Evolutionary conservation across 1,284 basidiomycete species (phyloP), one percentile per base, ranked within the genome.

Genomic region (Cutaneotrichosporon dermatis): DNA sequence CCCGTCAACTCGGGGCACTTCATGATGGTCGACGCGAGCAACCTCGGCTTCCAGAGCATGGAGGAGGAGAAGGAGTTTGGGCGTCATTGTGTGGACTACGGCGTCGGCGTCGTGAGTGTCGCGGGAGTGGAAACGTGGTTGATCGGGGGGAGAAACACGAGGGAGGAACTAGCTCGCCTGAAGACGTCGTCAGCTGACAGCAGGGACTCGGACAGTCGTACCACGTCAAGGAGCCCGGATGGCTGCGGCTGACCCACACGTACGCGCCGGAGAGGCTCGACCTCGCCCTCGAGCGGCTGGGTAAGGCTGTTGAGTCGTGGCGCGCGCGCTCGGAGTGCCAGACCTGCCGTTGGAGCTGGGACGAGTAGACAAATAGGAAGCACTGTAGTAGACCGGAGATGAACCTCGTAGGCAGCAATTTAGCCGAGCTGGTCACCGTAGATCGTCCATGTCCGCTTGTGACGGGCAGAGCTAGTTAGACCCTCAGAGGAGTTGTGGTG

Each of bases 1-100:
- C 58, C 68, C 12, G 66, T 66, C 11, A 75, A 74, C 56, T 73
- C 75, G 66, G 59, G 59, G 10, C 62, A 64, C 62, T 64, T 64
- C 37, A 61, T 61, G 48, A 54, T 64, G 42, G 52, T 64, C 41
- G 62, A 64, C 49, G 55, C 50, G 39, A 50, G 55, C 12, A 43
- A 41, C 6, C 54, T 61, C 6, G 51, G 49, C 44, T 16, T 64
- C 43, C 51, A 39, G 55, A 52, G 42, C 2, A 57, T 59, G 9
- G 62, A 59, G 2, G 57, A 61, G 35, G 62, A 64, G 52, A 52
- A 44, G 39, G 51, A 51, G 6, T 57, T 64, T 40, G 45, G 25
- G 33, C 54, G 51, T 2, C 37, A 35, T 35, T 53, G 54, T n/a
- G 48, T 56, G 1, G 46, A 42, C 25, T 34, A 42, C 15, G 54